Evolutionary conservation across 768 basidiomycete genomes (phyloP).

Genomic region (Mycena chlorophos): DNA sequence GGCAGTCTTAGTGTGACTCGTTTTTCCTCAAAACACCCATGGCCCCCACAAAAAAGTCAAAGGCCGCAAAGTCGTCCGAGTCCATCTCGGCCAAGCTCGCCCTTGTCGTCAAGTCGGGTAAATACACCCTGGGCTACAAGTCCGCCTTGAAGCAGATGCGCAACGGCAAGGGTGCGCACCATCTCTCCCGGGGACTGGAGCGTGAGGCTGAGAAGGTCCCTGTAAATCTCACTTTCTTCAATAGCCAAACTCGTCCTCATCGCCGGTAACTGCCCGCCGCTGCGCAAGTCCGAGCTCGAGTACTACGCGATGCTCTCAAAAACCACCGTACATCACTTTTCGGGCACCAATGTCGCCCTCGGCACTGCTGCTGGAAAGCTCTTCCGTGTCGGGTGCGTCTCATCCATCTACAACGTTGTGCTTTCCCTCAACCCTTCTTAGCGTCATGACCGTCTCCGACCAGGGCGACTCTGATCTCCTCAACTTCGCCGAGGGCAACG

Average conservation of each 20-base stretch:
- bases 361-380: conserved; percentile 99
- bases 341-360: conserved; percentile 95
- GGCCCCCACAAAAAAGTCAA: conserved; percentile 95
- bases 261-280: conserved; percentile 97
- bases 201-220: conserved; percentile 99
- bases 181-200: conserved; percentile 86
- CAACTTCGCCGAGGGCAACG: conserved; percentile 74
- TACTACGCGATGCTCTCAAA: conserved; percentile 99
- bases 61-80: conserved; percentile 90
- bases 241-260: conserved; percentile 98
- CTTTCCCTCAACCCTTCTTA: conserved; percentile 29
- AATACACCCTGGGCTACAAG: conserved; percentile 97
- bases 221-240: conserved; percentile 59
- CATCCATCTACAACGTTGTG: conserved; percentile 13
- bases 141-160: conserved; percentile 98
- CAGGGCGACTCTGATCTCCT: conserved; percentile 96
- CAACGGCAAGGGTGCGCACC: conserved; percentile 81
- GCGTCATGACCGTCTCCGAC: conserved; percentile 97
- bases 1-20: too few relatives aligned
- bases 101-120: conserved; percentile 98
- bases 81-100: conserved; percentile 89
- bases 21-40: conserved; percentile 35
- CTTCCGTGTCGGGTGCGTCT: conserved; percentile 88
- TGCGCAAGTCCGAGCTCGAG: conserved; percentile 98
- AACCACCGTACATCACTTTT: conserved; percentile 97